Evolutionary conservation across 345 rosid species (phyloP), one percentile per base, ranked within the genome.

Genomic region (Citrus reticulata): DNA sequence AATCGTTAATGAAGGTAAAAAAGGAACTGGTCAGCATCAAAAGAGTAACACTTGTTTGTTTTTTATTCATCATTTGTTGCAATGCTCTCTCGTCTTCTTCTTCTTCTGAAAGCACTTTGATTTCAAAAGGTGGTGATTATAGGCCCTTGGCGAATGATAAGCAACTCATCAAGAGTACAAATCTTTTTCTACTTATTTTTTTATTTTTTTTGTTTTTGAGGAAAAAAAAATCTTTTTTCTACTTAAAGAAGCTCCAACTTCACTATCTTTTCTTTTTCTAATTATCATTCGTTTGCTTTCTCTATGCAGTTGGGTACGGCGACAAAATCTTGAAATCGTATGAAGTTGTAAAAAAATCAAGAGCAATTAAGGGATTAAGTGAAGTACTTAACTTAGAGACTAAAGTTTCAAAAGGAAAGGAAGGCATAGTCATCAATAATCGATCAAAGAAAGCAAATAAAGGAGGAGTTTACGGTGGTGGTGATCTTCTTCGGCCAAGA

Each of bases 381-480:
- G 54, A 34, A 66, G 72, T 34, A 7, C 34, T 76, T 34, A 32
- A 76, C 34, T 65, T 76, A 25, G 64, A 62, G 57, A 35, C 37
- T 6, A 66, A 66, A 27, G 61, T 75, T 75, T n/a, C 7, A 20
- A 63, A 32, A 30, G 42, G 60, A 46, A 29, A 63, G 7, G 60
- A 51, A 46, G 17, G 13, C 34, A 22, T 49, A 29, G 67, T 4
- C 17, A 63, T 63, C 34, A 14, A 63, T 1, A 22, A 19, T 67
- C 51, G 16, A 13, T 14, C 24, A 27, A 76, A 76, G 58, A 81
- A 76, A 60, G 71, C 61, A 13, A 73, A 69, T 51, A 79, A 40
- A 46, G 86, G 85, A 6, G 69, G 85, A 7, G 69, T 62, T 42
- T 72, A 77, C 25, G 82, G 82, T 4, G 89, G 88, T 20, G 83